Evolutionary conservation across 2,329 filamentous ascomycete species (phyloP).

Genomic region (Trichoderma brevicompactum): DNA sequence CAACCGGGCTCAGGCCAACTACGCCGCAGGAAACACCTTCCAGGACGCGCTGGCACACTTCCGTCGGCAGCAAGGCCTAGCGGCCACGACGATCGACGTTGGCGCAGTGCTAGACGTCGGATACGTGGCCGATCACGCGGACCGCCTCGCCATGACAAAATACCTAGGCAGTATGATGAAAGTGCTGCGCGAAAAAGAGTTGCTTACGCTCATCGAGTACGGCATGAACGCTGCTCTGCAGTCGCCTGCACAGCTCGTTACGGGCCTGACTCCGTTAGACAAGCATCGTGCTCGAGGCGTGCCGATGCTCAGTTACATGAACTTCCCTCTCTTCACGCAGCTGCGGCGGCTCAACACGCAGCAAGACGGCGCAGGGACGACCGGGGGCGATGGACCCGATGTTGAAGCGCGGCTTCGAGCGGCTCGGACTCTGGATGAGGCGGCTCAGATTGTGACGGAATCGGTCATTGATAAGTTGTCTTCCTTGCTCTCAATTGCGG

Average conservation of each 20-base stretch:
- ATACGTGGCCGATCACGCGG: conserved; percentile 35
- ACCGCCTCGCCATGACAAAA: conserved; percentile 31
- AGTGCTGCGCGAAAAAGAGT: conserved; percentile 25
- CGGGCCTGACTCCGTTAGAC: conserved; percentile 11
- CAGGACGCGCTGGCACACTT: conserved; percentile 35
- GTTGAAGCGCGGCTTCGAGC: conserved; percentile 15
- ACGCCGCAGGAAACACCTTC: conserved; percentile 42
- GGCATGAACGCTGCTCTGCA: conserved; percentile 7
- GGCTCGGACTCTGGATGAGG: conserved; percentile 18
- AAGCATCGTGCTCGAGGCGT: conserved; percentile 8
- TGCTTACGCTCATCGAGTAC: conserved; percentile 9
- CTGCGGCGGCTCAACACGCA: conserved; percentile 9
- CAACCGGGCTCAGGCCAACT: conserved; percentile 45
- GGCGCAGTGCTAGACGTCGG: conserved; percentile 32
- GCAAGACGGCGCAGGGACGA: neutral
- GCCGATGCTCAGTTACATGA: conserved; percentile 17
- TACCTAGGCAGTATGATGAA: conserved; percentile 28
- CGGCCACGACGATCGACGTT: conserved; percentile 17
- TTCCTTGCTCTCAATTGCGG: neutral
- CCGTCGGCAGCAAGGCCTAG: conserved; percentile 21
- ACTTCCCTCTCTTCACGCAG: conserved; percentile 21
- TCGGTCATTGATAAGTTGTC: conserved; percentile 20
- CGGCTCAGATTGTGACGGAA: conserved; percentile 9
- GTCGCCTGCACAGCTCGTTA: conserved; percentile 19
- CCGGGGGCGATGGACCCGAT: neutral